These are phyloP conservation scores for Pseudofabraea citricarpa DNA, from an alignment of 2,329 filamentous ascomycete species.

Conservation along the genomic window DNA sequence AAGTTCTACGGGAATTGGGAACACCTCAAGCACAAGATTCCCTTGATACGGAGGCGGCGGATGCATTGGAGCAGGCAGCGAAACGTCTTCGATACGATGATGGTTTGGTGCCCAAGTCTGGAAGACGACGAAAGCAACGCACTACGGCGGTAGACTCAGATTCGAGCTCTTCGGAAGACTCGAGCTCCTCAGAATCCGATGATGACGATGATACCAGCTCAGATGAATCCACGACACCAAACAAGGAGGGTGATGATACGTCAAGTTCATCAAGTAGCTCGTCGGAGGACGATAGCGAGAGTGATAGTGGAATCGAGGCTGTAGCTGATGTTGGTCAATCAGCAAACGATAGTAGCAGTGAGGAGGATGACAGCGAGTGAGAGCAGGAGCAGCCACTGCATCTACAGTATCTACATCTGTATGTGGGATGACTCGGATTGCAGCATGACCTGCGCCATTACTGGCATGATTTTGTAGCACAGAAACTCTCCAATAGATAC, in stretches of 20 bases:
- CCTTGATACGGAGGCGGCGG: slow-evolving; percentile 7
- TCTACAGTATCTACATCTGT: slow-evolving; percentile 6
- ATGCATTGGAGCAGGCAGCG: slow-evolving; percentile 25
- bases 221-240: slow-evolving; percentile 1
- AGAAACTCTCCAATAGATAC: slow-evolving; percentile 4
- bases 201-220: slow-evolving; percentile 3
- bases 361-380: neutral
- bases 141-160: slow-evolving; percentile 20
- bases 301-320: too few relatives aligned
- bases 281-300: slow-evolving; percentile 15
- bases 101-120: slow-evolving; percentile 40
- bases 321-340: slow-evolving; percentile 2
- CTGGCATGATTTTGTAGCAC: neutral
- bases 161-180: slow-evolving; percentile 16
- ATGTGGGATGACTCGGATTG: too few relatives aligned
- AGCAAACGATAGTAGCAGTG: slow-evolving; percentile 9
- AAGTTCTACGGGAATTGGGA: slow-evolving; percentile 51
- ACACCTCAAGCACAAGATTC: slow-evolving; percentile 9
- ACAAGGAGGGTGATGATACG: slow-evolving; percentile 1
- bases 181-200: slow-evolving; percentile 9
- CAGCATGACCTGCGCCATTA: too few relatives aligned
- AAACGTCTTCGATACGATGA: slow-evolving; percentile 42
- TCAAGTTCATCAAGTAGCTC: slow-evolving; percentile 23
- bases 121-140: slow-evolving; percentile 39
- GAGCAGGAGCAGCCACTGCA: too few relatives aligned